Evolutionary conservation across 306 rosid species (phyloP).

Genomic region (Calophaca sinica): DNA sequence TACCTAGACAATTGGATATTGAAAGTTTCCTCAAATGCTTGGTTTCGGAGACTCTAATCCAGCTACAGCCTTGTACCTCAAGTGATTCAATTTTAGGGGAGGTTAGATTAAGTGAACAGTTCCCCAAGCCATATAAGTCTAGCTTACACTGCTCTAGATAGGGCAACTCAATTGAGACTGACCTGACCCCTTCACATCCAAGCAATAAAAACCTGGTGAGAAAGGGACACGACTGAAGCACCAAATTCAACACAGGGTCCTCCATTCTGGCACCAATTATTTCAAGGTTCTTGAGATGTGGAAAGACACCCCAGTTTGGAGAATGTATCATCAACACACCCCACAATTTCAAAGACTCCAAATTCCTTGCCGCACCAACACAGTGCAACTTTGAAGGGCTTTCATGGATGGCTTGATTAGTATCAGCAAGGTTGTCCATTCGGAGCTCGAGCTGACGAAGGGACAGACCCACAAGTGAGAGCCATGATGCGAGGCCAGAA

Average conservation of each 20-base stretch:
- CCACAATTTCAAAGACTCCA: constrained; percentile 85
- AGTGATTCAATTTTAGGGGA: constrained; percentile 74
- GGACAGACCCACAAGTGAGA: constrained; percentile 57
- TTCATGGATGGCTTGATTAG: constrained; percentile 54
- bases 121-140: constrained; percentile 81
- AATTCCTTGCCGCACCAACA: constrained; percentile 61
- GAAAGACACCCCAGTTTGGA: constrained; percentile 78
- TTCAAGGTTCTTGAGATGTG: constrained; percentile 71
- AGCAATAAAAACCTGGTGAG: constrained; percentile 72
- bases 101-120: constrained; percentile 66
- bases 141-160: constrained; percentile 75
- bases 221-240: constrained; percentile 68
- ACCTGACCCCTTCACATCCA: constrained; percentile 78
- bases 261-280: constrained; percentile 82
- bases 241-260: constrained; percentile 59
- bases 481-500: constrained; percentile 83
- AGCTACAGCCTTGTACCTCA: constrained; percentile 93
- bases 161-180: constrained; percentile 69
- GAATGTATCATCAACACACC: constrained; percentile 75
- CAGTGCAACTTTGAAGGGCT: constrained; percentile 73
- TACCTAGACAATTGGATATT: constrained; percentile 79
- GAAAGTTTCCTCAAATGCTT: constrained; percentile 66
- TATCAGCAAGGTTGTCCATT: constrained; percentile 72
- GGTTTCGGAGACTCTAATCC: constrained; percentile 76
- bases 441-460: constrained; percentile 81